Percentiles rank a stretch among this genome's conserved stretches.
These are phyloP conservation scores for Coemansia asiatica DNA, from an alignment of 192 early-diverging fungal species.

Conservation along the genomic window DNA sequence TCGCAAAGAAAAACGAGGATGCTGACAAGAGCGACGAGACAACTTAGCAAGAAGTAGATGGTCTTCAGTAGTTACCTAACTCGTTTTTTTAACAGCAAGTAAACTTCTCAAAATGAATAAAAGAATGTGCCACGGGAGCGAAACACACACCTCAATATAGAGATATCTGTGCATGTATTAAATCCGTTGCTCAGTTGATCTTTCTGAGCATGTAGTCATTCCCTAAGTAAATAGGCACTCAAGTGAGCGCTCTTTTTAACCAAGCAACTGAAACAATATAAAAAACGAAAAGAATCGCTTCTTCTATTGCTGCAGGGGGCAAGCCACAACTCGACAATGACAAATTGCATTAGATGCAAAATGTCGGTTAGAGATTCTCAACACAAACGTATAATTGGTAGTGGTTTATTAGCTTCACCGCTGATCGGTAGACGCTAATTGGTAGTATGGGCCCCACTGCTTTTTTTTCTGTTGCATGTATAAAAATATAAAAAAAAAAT, in stretches of 20 bases:
- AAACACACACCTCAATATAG: slow-evolving; percentile 11
- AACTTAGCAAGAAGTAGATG: too few relatives aligned
- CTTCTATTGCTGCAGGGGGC: neutral
- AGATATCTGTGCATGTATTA: slow-evolving; percentile 13
- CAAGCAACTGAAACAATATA: neutral
- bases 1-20: neutral
- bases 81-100: too few relatives aligned
- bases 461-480: too few relatives aligned
- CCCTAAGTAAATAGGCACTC: neutral
- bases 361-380: neutral
- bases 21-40: too few relatives aligned
- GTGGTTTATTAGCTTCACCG: neutral
- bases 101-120: too few relatives aligned
- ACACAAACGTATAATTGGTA: neutral
- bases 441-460: neutral
- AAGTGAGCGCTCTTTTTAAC: neutral
- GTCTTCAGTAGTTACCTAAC: neutral
- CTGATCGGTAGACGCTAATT: neutral
- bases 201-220: slow-evolving; percentile 19
- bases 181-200: slow-evolving; percentile 18
- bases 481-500: slow-evolving; percentile 6
- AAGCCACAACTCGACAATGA: neutral
- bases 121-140: slow-evolving; percentile 39
- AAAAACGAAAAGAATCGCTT: neutral
- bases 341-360: neutral